These are phyloP conservation scores for Amaranthus tricolor DNA, from an alignment of 179 eudicot species.

Conservation along the genomic window DNA sequence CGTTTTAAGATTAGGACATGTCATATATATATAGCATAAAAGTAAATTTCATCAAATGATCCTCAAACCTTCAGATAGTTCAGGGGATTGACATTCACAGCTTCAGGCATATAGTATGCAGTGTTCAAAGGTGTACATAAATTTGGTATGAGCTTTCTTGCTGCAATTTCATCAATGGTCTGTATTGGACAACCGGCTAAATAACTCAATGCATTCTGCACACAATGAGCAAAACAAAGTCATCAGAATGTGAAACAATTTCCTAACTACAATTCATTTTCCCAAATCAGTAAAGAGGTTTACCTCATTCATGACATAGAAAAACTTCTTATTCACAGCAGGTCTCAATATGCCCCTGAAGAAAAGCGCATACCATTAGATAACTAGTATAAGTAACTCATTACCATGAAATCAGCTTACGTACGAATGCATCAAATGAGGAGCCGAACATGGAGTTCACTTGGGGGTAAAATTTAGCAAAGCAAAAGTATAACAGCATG, in stretches of 20 bases:
- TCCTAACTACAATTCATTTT: neutral
- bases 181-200: conserved; percentile 73
- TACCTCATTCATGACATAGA: conserved; percentile 66
- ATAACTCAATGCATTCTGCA: conserved; percentile 75
- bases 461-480: neutral
- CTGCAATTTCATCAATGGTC: conserved; percentile 51
- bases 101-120: conserved; percentile 90
- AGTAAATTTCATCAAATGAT: conserved; percentile 4
- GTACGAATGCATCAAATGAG: neutral
- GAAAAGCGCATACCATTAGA: conserved; percentile 20
- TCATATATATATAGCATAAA: conserved; percentile 4
- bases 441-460: neutral
- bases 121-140: conserved; percentile 60
- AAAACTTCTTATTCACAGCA: conserved; percentile 59
- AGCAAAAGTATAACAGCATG: neutral
- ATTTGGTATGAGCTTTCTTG: conserved; percentile 63
- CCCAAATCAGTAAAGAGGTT: conserved; percentile 14
- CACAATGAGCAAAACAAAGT: conserved; percentile 21
- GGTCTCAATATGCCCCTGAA: conserved; percentile 94
- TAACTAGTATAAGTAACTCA: conserved; percentile 2
- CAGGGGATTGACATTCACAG: conserved; percentile 74
- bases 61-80: conserved; percentile 70
- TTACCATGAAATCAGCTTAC: neutral
- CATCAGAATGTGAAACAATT: neutral
- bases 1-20: neutral